These are phyloP conservation scores for Thelephora terrestris DNA, from an alignment of 1,284 basidiomycete genomes.

Conservation along the genomic window DNA sequence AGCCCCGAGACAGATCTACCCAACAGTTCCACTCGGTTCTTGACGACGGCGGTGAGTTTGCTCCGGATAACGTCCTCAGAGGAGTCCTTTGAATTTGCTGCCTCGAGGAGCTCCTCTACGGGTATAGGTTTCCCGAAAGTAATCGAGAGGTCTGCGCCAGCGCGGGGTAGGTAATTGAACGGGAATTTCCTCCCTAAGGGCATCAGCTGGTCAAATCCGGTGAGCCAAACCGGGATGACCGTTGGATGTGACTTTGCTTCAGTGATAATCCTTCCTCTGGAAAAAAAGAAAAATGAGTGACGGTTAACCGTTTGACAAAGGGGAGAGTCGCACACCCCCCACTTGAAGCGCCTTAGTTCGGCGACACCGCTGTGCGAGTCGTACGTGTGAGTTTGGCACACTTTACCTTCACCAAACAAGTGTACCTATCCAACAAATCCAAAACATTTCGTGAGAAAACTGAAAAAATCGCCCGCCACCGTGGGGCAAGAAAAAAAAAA, in stretches of 20 bases:
- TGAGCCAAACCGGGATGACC: slow-evolving; percentile 94
- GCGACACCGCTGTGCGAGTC: slow-evolving; percentile 26
- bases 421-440: slow-evolving; percentile 53
- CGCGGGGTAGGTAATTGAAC: slow-evolving; percentile 59
- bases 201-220: slow-evolving; percentile 86
- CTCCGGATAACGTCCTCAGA: neutral
- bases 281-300: slow-evolving; percentile 1
- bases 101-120: slow-evolving; percentile 25
- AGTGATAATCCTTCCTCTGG: slow-evolving; percentile 78
- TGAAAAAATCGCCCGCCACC: neutral
- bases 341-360: slow-evolving; percentile 81
- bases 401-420: slow-evolving; percentile 88
- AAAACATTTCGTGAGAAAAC: slow-evolving; percentile 1
- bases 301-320: neutral
- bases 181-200: slow-evolving; percentile 70
- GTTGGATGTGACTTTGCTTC: slow-evolving; percentile 62
- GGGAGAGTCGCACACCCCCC: slow-evolving; percentile 74
- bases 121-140: slow-evolving; percentile 64
- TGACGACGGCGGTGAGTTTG: neutral
- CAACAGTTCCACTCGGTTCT: neutral
- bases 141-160: slow-evolving; percentile 52
- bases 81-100: neutral
- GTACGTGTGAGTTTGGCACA: slow-evolving; percentile 63
- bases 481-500: too few species aligned
- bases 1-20: neutral